Base-by-base conservation (phyloP, 2,329 filamentous ascomycete species). In the Sarocladiaceae sp. region DNA sequence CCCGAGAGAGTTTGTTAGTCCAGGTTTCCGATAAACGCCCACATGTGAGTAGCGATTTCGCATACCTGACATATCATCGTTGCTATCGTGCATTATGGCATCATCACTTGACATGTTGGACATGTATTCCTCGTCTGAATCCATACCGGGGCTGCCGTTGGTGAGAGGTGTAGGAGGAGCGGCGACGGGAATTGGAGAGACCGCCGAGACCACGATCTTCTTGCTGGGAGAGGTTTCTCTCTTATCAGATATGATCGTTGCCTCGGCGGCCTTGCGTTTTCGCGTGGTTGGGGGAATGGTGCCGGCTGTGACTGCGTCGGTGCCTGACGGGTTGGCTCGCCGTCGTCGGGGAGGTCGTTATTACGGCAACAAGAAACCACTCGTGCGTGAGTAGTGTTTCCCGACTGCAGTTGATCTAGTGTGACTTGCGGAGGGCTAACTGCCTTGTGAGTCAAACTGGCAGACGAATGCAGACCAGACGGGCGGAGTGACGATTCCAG, bases 81-180 rank as follows among this genome's bases (percentile, higher is more conserved):
- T 89, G 54, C 85, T 89, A 48, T 85, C 82, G 50, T 85, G 77
- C 63, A 84, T 75, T 48, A 88, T 78, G 51, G 86, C 83, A 45
- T 83, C 82, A 33, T 83, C 83, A 52, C 57, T 95, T 33, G 87
- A 91, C 55, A 83, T 74, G 59, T 82, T 81, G 55, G 86, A 94
- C 77, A 93, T 85, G 64, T 90, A 90, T 48, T 96, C 91, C 58
- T 96, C 89, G 56, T 97, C 91, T 7, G 90, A 96, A 69, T 95
- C 89, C 90, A 96, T 96, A 51, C 72, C 78, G 63, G 70, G 69
- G 43, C 67, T 72, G 18, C 60, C 59, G n/a, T 63, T 68, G 40
- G 78, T 82, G 47, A 75, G 63, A 21, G 78, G 75, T 4, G 77
- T 78, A 13, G 76, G 76, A 18, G 80, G 79, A 32, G 77, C 74